phyloP scores from a whole-genome alignment of 192 early-diverging fungal species.

The Helicostylum pulchrum region DNA sequence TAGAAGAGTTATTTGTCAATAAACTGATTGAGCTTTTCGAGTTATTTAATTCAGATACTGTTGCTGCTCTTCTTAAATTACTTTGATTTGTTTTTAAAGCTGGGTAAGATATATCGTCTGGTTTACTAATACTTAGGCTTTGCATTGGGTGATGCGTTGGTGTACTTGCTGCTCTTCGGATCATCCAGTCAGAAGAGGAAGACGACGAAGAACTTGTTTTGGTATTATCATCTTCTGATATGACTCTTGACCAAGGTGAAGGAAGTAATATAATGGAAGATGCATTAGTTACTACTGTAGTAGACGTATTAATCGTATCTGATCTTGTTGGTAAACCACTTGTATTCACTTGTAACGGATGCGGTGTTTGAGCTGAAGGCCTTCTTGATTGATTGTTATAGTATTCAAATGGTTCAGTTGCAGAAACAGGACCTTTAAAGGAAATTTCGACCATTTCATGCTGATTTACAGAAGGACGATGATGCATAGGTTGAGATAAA shows the following conservation, averaged over 20 bases:
- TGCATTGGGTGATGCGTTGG: slow-evolving; percentile 10
- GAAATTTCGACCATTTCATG: neutral
- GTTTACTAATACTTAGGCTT: slow-evolving; percentile 15
- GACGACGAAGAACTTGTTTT: no score
- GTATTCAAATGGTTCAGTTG: slow-evolving; percentile 13
- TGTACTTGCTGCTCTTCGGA: slow-evolving; percentile 13
- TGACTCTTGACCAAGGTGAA: neutral
- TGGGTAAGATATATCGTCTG: slow-evolving; percentile 15
- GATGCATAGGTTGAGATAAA: neutral
- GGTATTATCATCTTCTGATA: neutral
- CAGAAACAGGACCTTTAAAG: slow-evolving; percentile 2
- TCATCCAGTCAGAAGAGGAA: no score
- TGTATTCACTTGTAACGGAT: neutral
- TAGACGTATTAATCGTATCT: slow-evolving; percentile 7
- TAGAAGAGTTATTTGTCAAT: no score
- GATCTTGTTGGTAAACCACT: neutral
- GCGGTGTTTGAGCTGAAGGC: slow-evolving; percentile 1
- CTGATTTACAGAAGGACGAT: neutral
- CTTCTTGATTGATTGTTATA: slow-evolving; percentile 1
- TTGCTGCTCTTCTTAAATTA: neutral
- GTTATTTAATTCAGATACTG: neutral
- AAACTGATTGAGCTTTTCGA: no score
- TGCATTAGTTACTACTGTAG: neutral
- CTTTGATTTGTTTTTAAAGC: no score
- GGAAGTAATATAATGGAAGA: neutral